Conservation (phyloP, 257 asterid species). For the Plantago ovata region DNA sequence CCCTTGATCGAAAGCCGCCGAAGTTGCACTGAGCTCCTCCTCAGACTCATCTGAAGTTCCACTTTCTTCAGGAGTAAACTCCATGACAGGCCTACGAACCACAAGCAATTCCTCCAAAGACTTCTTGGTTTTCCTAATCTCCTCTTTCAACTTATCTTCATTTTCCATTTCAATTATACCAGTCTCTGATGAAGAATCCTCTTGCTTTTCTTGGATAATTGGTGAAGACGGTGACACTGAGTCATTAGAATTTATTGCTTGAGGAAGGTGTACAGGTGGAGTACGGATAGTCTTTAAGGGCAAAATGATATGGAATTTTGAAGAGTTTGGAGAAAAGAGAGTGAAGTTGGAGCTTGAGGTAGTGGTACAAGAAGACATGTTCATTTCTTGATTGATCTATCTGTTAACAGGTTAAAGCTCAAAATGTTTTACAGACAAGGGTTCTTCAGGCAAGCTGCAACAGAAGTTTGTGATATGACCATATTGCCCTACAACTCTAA, state of each 20-base stretch:
- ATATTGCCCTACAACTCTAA: conserved; percentile 19
- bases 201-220: conserved; percentile 55
- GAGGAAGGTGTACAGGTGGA: conserved; percentile 30
- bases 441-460: conserved; percentile 7
- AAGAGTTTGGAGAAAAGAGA: conserved; percentile 39
- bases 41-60: conserved; percentile 12
- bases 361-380: conserved; percentile 47
- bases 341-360: conserved; percentile 55
- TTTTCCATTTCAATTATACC: conserved; percentile 28
- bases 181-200: conserved; percentile 18
- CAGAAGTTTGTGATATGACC: conserved; percentile 20
- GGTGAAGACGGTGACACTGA: conserved; percentile 49
- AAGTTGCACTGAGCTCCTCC: conserved; percentile 19
- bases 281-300: conserved; percentile 40
- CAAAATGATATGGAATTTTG: conserved; percentile 35
- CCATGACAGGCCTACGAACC: conserved; percentile 80
- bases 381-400: conserved; percentile 32
- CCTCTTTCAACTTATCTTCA: conserved; percentile 40
- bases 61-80: conserved; percentile 22
- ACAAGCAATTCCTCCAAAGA: conserved; percentile 78
- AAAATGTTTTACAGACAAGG: conserved; percentile 1
- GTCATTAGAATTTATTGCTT: conserved; percentile 38
- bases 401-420: conserved; percentile 24
- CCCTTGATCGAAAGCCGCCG: conserved; percentile 51
- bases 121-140: conserved; percentile 62